Evolutionary conservation across 257 asterid species (phyloP).

Genomic region (Solanum dulcamara): DNA sequence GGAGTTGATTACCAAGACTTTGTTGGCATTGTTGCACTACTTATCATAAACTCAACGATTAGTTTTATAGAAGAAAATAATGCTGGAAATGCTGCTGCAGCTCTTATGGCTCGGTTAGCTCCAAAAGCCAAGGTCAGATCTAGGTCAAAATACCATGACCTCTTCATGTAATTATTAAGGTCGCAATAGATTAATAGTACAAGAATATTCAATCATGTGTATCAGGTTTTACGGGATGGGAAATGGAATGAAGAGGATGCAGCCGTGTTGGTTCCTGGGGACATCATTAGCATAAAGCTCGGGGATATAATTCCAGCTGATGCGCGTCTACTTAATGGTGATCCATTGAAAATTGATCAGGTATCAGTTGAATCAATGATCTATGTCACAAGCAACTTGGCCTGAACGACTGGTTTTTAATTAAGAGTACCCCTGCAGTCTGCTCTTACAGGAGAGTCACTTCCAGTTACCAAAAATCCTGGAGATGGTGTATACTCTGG

Average conservation of each 20-base stretch:
- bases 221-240: conserved; percentile 23
- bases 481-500: conserved; percentile 26
- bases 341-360: conserved; percentile 31
- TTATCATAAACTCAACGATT: conserved; percentile 19
- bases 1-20: conserved; percentile 16
- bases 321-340: conserved; percentile 29
- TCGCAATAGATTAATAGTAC: background rate
- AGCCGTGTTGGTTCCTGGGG: conserved; percentile 27
- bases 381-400: background rate
- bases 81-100: conserved; percentile 33
- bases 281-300: conserved; percentile 26
- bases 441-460: conserved; percentile 35
- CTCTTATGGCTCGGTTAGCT: conserved; percentile 29
- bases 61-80: conserved; percentile 27
- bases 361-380: background rate
- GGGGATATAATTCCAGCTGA: conserved; percentile 35
- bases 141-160: background rate
- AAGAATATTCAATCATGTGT: background rate
- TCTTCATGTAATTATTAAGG: background rate
- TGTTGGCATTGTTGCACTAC: conserved; percentile 14
- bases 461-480: conserved; percentile 30
- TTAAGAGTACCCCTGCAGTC: conserved; percentile 8
- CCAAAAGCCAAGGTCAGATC: conserved; percentile 27
- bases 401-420: background rate
- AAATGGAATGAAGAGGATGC: conserved; percentile 33